Evolutionary conservation across 352 stramenopile genomes (phyloP), one percentile per base, ranked within the genome.

Genomic region (Pythium dissotocum): DNA sequence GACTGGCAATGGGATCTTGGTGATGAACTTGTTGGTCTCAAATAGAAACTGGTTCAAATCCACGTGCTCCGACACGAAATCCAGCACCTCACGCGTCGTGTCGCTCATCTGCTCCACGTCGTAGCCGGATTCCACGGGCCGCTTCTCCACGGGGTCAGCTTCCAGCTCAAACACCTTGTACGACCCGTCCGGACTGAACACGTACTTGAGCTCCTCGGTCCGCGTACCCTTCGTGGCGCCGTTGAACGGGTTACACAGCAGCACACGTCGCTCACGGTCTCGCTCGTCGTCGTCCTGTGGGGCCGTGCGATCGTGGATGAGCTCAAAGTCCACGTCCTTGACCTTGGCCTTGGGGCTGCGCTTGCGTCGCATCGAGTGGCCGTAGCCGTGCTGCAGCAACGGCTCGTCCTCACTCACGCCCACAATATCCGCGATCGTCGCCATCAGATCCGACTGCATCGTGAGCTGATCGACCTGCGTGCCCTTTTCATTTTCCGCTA

Each of bases 11-110:
- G 48, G 58, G 38, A 48, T 42, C 61, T 18, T 26, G 6, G 33
- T 52, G 40, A 77, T 79, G 57, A 91, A 89, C 58, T 84, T 82
- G 64, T 91, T 88, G 42, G 82, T 77, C 42, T 88, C 73, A 35
- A 82, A 89, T 10, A 91, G 66, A 46, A 91, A 91, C 71, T 89
- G 80, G 71, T 91, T 85, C 67, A 91, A 63, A 46, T 89, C 79
- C 35, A 91, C 77, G 14, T 80, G 71, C 64, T 85, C 78, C 2
- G 76, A 81, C 48, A 80, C 81, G 51, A 79, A 81, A 32, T 81
- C 79, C 33, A 83, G 82, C 72, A 84, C 73, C 21, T 75, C 67
- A 12, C 72, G 70, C 24, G 77, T 83, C 13, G 70, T 70, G 0
- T 77, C 69, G 44, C 87, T 77, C 83, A 91, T 89, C 52, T 75